Percentiles rank a stretch among this genome's conserved stretches.
These are phyloP conservation scores for Astrocystis sublimbata DNA, from an alignment of 495 filamentous ascomycete genomes.

Conservation along the genomic window DNA sequence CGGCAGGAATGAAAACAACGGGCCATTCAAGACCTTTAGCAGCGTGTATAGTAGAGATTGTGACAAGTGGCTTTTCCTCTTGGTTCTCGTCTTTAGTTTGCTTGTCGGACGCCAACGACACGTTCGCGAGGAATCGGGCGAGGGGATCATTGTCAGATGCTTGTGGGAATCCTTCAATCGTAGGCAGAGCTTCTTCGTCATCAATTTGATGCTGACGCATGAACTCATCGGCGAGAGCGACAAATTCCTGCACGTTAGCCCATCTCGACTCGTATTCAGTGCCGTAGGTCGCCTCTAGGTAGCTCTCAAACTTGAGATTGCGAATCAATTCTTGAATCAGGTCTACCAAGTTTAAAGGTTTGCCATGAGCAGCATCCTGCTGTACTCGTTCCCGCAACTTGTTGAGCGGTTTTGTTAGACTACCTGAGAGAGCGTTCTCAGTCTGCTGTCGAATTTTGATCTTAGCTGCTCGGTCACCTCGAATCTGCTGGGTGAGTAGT, in stretches of 20 bases:
- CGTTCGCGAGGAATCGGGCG: constrained; percentile 83
- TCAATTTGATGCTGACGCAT: constrained; percentile 46
- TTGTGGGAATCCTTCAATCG: constrained; percentile 75
- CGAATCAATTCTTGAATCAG: constrained; percentile 74
- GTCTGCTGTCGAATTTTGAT: constrained; percentile 68
- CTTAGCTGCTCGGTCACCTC: constrained; percentile 65
- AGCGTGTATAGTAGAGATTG: constrained; percentile 94
- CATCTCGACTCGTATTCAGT: constrained; percentile 80
- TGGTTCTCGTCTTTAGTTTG: constrained; percentile 60
- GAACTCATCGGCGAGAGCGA: constrained; percentile 76
- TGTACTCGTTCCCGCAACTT: constrained; percentile 64
- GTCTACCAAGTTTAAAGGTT: constrained; percentile 58
- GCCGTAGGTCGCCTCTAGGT: constrained; percentile 66
- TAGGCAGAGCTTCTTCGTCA: constrained; percentile 73
- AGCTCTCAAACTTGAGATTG: constrained; percentile 70
- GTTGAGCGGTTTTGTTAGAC: constrained; percentile 52
- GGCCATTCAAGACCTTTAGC: constrained; percentile 99
- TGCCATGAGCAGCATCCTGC: constrained; percentile 33
- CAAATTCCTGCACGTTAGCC: constrained; percentile 89
- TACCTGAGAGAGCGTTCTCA: constrained; percentile 55
- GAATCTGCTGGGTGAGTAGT: constrained; percentile 66
- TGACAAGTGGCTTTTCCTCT: constrained; percentile 66
- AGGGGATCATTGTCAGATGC: constrained; percentile 67
- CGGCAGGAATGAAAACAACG: constrained; percentile 89
- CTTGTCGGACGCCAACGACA: constrained; percentile 79